phyloP scores from a whole-genome alignment of 345 rosid species.

The Punica granatum region DNA sequence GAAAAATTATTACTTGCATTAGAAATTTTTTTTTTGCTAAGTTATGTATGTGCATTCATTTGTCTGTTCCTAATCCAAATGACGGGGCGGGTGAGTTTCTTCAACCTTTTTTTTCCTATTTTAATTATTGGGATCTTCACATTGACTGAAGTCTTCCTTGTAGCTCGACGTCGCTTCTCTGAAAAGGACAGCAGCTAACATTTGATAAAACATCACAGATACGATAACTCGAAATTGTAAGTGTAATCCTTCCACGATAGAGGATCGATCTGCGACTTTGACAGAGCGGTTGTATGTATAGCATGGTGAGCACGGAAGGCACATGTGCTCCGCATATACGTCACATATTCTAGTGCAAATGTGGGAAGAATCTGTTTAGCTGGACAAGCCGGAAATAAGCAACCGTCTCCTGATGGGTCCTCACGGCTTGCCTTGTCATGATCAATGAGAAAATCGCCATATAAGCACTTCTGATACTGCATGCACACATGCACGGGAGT shows the following conservation, averaged over 20 bases:
- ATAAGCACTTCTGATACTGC: neutral
- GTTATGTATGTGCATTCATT: no score
- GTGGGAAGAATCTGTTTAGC: no score
- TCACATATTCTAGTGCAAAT: no score
- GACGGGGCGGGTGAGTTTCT: neutral
- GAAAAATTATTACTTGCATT: no score
- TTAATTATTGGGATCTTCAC: neutral
- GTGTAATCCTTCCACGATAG: no score
- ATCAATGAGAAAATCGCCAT: neutral
- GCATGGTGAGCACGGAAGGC: no score
- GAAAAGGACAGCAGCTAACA: neutral
- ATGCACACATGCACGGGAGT: no score
- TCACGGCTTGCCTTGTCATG: neutral
- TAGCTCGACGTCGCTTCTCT: neutral
- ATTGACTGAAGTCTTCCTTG: neutral
- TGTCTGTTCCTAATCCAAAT: neutral
- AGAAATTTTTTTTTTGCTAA: no score
- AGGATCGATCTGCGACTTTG: no score
- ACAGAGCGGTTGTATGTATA: no score
- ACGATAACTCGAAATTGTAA: neutral
- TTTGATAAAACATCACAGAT: neutral
- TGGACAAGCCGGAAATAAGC: neutral
- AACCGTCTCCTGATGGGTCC: neutral
- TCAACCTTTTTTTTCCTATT: neutral
- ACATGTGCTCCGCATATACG: no score